phyloP scores from a whole-genome alignment of 768 basidiomycete genomes.

The Russula brevipes region DNA sequence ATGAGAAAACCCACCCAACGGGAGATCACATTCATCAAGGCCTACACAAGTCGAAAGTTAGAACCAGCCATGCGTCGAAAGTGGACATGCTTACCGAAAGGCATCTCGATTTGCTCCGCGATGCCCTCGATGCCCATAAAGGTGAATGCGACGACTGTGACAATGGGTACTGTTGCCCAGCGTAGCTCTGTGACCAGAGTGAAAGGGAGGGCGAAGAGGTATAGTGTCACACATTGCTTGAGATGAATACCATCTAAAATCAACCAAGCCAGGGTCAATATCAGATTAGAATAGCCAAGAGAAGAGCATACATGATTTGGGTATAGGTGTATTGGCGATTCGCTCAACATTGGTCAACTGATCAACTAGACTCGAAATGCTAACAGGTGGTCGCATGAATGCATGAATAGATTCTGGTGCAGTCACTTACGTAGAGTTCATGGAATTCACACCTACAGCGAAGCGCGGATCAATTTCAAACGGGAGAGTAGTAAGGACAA shows the following conservation, averaged over 20 bases:
- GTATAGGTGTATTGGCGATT: slow-evolving; percentile 84
- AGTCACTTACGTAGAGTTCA: slow-evolving; percentile 55
- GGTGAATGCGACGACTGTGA: slow-evolving; percentile 83
- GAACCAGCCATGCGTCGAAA: not conserved
- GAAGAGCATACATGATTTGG: slow-evolving; percentile 54
- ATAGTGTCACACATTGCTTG: slow-evolving; percentile 92
- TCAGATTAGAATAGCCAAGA: not conserved
- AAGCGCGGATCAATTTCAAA: slow-evolving; percentile 4
- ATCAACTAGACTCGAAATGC: slow-evolving; percentile 77
- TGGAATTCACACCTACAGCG: slow-evolving; percentile 61
- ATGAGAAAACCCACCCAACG: slow-evolving; percentile 50
- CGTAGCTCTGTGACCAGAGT: slow-evolving; percentile 78
- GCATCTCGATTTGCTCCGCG: slow-evolving; percentile 92
- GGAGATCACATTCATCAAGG: slow-evolving; percentile 59
- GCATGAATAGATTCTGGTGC: not conserved
- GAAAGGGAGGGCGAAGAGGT: slow-evolving; percentile 86
- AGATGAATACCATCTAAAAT: slow-evolving; percentile 77
- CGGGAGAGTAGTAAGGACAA: not conserved
- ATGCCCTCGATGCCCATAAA: slow-evolving; percentile 96
- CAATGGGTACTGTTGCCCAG: slow-evolving; percentile 80
- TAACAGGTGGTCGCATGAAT: slow-evolving; percentile 28
- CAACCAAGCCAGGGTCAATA: slow-evolving; percentile 11
- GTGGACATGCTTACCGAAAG: slow-evolving; percentile 58
- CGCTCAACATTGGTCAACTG: slow-evolving; percentile 85
- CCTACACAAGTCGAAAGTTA: slow-evolving; percentile 4